A percentile compares a stretch with the other conserved stretches of the same genome.
phyloP scores from a whole-genome alignment of 257 asterid species.

The Primulina eburnea region DNA sequence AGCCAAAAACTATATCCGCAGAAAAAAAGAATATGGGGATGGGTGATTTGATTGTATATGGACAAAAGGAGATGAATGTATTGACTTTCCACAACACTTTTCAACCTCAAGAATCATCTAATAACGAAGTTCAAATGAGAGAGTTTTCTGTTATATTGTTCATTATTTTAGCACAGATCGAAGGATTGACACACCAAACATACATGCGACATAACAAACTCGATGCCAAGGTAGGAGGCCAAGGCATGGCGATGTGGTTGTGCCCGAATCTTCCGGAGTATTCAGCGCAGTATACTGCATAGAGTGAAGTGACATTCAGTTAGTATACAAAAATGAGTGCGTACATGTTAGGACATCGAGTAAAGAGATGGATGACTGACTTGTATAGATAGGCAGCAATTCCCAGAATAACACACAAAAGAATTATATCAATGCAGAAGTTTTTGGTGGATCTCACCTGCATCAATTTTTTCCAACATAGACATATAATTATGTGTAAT shows the following conservation, averaged over 20 bases:
- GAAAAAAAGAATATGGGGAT: too few species aligned
- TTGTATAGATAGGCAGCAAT: slow-evolving; percentile 72
- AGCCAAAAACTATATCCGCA: too few species aligned
- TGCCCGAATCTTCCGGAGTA: slow-evolving; percentile 19
- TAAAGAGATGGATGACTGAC: slow-evolving; percentile 44
- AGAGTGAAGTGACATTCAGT: slow-evolving; percentile 7
- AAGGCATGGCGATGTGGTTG: not conserved
- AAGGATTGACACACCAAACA: slow-evolving; percentile 18
- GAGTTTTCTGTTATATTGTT: slow-evolving; percentile 15
- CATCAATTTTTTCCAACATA: slow-evolving; percentile 5
- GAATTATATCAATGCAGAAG: slow-evolving; percentile 67
- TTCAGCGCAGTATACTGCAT: slow-evolving; percentile 42
- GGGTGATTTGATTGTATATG: too few species aligned
- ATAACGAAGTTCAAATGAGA: not conserved
- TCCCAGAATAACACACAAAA: slow-evolving; percentile 72
- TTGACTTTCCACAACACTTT: too few species aligned
- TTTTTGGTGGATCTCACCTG: slow-evolving; percentile 78
- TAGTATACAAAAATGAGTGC: too few species aligned
- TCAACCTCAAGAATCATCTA: too few species aligned
- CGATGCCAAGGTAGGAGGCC: slow-evolving; percentile 5
- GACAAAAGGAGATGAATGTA: too few species aligned
- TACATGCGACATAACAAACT: slow-evolving; percentile 18
- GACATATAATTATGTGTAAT: not conserved
- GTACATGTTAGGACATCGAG: not conserved
- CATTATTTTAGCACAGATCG: slow-evolving; percentile 9